phyloP scores from a whole-genome alignment of 805 yeast species.

The Wickerhamiella azyma region DNA sequence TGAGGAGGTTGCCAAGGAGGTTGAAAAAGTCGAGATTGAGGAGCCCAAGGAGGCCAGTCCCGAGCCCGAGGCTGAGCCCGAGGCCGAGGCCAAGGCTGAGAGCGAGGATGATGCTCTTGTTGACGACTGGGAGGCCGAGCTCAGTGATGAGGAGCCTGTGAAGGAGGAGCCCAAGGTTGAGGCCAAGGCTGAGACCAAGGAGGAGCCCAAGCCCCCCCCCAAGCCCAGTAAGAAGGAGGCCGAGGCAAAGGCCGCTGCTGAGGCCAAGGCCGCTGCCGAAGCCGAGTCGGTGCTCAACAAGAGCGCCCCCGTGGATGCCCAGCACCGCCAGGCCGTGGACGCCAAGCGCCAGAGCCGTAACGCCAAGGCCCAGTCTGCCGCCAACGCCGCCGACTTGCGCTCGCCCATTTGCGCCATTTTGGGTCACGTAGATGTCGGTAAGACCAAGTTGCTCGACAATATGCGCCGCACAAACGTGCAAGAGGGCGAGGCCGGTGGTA shows the following conservation, averaged over 20 bases:
- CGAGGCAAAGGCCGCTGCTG: not conserved
- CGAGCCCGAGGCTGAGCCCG: constrained; percentile 10
- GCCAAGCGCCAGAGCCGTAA: constrained; percentile 29
- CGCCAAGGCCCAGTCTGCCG: constrained; percentile 26
- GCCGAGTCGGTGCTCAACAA: constrained; percentile 8
- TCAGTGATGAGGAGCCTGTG: not conserved
- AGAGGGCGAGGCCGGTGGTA: constrained; percentile 99
- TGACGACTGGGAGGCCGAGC: constrained; percentile 21
- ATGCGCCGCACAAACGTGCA: constrained; percentile 98
- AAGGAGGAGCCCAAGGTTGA: not conserved
- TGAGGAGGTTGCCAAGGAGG: constrained; percentile 11
- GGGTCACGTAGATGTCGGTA: constrained; percentile 99
- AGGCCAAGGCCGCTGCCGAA: not conserved
- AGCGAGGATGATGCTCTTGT: constrained; percentile 23
- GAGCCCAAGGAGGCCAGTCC: constrained; percentile 14
- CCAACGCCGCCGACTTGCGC: constrained; percentile 52
- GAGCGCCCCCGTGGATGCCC: constrained; percentile 22
- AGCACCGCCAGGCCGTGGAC: constrained; percentile 29
- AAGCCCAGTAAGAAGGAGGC: constrained; percentile 18
- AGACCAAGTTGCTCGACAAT: constrained; percentile 90
- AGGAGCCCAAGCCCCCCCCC: no score
- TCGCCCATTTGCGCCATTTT: constrained; percentile 98
- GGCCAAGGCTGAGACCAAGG: constrained; percentile 14
- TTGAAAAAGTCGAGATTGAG: constrained; percentile 16
- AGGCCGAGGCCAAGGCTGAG: constrained; percentile 9